Conservation (phyloP, 2,329 filamentous ascomycete species). For the Ceratocystis colombiana region DNA sequence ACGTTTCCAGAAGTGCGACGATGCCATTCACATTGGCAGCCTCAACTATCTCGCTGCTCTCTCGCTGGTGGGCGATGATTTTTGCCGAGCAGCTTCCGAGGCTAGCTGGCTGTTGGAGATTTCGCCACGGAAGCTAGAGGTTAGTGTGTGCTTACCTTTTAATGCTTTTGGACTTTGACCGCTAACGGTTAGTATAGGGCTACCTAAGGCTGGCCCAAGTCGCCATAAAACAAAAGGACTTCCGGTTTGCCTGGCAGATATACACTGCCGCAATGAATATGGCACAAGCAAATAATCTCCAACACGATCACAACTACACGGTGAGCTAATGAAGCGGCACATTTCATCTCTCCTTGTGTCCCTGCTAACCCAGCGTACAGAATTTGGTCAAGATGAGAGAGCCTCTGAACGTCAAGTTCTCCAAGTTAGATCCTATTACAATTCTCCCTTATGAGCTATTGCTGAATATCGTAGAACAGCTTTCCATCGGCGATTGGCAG, state of each 20-base stretch:
- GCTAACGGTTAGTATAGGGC: conserved; percentile 30
- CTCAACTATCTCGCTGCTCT: conserved; percentile 37
- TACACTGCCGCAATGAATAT: conserved; percentile 36
- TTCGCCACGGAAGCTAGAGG: conserved; percentile 36
- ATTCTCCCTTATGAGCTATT: conserved; percentile 22
- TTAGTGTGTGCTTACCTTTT: conserved; percentile 27
- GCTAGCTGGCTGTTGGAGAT: conserved; percentile 39
- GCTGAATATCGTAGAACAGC: conserved; percentile 15
- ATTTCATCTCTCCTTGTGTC: background rate
- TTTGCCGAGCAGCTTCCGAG: conserved; percentile 35
- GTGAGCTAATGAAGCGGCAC: background rate
- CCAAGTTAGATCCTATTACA: conserved; percentile 16
- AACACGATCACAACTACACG: background rate
- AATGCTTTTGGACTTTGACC: background rate
- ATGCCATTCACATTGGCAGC: conserved; percentile 34
- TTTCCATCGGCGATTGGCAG: conserved; percentile 16
- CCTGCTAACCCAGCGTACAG: conserved; percentile 16
- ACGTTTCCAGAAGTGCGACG: conserved; percentile 36
- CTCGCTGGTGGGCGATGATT: conserved; percentile 33
- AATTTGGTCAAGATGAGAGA: conserved; percentile 19
- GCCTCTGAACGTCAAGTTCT: conserved; percentile 16
- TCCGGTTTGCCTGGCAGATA: conserved; percentile 35
- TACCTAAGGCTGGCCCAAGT: conserved; percentile 38
- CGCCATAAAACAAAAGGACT: conserved; percentile 33
- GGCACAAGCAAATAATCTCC: conserved; percentile 29